A percentile compares a stretch with the other conserved stretches of the same genome.
These are phyloP conservation scores for Wickerhamomyces xylosicus DNA, from an alignment of 805 yeast genomes.

Conservation along the genomic window DNA sequence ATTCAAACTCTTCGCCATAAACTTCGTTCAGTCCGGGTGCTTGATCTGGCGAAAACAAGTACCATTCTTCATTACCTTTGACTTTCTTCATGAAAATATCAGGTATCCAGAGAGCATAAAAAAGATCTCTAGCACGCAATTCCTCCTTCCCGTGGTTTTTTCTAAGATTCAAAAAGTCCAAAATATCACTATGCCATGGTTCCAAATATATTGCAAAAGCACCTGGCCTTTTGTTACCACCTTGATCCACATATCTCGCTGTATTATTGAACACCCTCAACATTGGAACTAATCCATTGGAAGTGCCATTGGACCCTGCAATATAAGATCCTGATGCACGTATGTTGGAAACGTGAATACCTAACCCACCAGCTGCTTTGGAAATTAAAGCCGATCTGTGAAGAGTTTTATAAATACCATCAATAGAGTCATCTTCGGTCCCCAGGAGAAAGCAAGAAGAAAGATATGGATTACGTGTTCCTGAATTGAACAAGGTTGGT, in stretches of 20 bases:
- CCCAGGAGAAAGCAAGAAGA: conserved; percentile 90
- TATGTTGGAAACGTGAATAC: conserved; percentile 79
- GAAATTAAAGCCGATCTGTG: conserved; percentile 85
- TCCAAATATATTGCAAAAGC: conserved; percentile 91
- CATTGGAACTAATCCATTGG: conserved; percentile 95
- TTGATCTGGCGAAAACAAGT: conserved; percentile 79
- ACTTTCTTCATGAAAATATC: conserved; percentile 92
- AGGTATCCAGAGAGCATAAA: conserved; percentile 91
- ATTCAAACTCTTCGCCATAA: conserved; percentile 77
- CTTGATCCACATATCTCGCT: conserved; percentile 96
- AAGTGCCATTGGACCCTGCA: conserved; percentile 86
- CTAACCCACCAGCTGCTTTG: conserved; percentile 94
- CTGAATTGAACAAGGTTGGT: conserved; percentile 91
- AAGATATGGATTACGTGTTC: conserved; percentile 75
- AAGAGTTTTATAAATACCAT: conserved; percentile 86
- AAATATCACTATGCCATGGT: conserved; percentile 94
- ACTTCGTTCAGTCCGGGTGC: conserved; percentile 79
- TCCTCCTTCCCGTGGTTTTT: conserved; percentile 96
- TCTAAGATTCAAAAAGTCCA: conserved; percentile 76
- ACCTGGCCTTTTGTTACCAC: conserved; percentile 97
- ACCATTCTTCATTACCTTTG: conserved; percentile 71
- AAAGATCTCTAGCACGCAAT: conserved; percentile 83
- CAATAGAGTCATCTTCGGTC: conserved; percentile 91
- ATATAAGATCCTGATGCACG: conserved; percentile 82
- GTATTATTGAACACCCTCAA: conserved; percentile 89